A percentile compares a stretch with the other conserved stretches of the same genome.
These are phyloP conservation scores for Penicillium sp. DNA, from an alignment of 2,329 filamentous ascomycete species.

Conservation along the genomic window DNA sequence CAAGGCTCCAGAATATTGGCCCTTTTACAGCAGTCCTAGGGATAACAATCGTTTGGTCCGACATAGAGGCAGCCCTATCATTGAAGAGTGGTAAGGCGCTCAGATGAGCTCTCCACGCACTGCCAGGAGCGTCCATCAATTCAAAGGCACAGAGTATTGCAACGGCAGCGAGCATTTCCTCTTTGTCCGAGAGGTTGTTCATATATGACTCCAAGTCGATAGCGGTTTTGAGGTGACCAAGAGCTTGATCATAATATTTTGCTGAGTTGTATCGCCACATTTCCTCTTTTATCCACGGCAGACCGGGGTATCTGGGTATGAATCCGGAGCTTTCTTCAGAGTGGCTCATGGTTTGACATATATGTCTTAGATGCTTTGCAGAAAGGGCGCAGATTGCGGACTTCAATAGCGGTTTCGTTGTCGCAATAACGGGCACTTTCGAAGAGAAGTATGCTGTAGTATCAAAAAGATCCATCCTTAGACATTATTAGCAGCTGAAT, in stretches of 20 bases:
- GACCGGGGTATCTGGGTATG: background rate
- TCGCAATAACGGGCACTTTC: background rate
- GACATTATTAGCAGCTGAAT: background rate
- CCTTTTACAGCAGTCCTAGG: slow-evolving; percentile 10
- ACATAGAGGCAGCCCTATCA: background rate
- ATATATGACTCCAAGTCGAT: slow-evolving; percentile 2
- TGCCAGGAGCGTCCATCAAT: background rate
- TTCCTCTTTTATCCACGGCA: slow-evolving; percentile 4
- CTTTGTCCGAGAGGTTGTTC: background rate
- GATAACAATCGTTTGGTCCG: background rate
- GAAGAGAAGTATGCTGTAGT: background rate
- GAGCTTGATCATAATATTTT: slow-evolving; percentile 18
- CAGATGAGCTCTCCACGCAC: background rate
- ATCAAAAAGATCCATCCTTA: background rate
- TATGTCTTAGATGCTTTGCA: slow-evolving; percentile 25
- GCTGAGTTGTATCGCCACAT: slow-evolving; percentile 18
- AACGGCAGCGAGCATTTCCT: background rate
- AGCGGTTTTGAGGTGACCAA: slow-evolving; percentile 12
- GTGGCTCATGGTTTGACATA: slow-evolving; percentile 1
- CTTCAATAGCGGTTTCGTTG: slow-evolving; percentile 23
- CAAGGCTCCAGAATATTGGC: slow-evolving; percentile 20
- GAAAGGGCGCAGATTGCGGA: slow-evolving; percentile 29
- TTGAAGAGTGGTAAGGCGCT: background rate
- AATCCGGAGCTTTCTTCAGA: background rate
- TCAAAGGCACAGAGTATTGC: background rate